Conservation (phyloP, 768 basidiomycete species). For the Neoboletus brunneissimus region DNA sequence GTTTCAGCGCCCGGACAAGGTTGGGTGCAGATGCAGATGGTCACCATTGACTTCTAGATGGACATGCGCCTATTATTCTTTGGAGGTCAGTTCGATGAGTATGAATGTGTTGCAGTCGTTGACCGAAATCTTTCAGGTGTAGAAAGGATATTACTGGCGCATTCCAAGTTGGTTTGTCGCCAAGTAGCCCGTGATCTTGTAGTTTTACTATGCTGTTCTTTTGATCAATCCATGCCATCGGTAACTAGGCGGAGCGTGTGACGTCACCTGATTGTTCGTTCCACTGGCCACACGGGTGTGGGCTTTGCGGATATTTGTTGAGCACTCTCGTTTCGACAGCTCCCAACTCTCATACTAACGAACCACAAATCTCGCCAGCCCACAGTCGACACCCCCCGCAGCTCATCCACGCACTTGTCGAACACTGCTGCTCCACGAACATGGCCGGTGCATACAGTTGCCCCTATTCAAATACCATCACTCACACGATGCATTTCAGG, state of each 20-base stretch:
- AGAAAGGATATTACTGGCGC: constrained; percentile 3
- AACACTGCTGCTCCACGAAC: neutral
- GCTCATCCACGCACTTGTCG: neutral
- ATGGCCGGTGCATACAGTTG: constrained; percentile 31
- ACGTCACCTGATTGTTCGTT: constrained; percentile 30
- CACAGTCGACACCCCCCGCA: neutral
- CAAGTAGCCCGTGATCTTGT: constrained; percentile 28
- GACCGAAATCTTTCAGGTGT: constrained; percentile 6
- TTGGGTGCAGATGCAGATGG: constrained; percentile 5
- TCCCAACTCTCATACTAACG: constrained; percentile 9
- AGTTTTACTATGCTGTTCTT: constrained; percentile 22
- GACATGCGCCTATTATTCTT: constrained; percentile 15
- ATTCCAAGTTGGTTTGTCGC: constrained; percentile 16
- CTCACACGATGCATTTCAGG: constrained; percentile 23
- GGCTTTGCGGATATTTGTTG: constrained; percentile 27
- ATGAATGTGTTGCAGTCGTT: neutral
- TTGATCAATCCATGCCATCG: constrained; percentile 26
- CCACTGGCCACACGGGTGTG: constrained; percentile 4
- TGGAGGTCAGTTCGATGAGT: constrained; percentile 17
- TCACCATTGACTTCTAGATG: constrained; percentile 10
- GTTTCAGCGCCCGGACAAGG: constrained; percentile 10
- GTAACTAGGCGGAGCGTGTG: constrained; percentile 24
- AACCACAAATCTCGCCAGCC: neutral
- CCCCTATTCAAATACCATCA: constrained; percentile 12
- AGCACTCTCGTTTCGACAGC: constrained; percentile 22